Percentiles rank a stretch among this genome's conserved stretches.
These are phyloP conservation scores for Lyophyllum semitale DNA, from an alignment of 768 basidiomycete genomes.

Conservation along the genomic window DNA sequence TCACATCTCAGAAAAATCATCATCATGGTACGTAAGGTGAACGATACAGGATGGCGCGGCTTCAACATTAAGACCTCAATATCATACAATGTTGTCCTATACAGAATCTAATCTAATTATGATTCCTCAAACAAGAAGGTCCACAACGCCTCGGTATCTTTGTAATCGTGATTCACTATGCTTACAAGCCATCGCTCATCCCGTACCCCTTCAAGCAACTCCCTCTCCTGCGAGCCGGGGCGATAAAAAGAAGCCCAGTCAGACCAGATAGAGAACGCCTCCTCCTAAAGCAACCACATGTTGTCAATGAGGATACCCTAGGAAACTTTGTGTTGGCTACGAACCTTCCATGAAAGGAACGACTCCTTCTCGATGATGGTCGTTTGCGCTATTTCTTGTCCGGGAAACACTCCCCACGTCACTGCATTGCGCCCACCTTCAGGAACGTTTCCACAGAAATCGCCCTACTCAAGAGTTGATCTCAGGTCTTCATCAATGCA, in stretches of 20 bases:
- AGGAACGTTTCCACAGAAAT: slow-evolving; percentile 76
- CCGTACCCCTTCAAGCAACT: slow-evolving; percentile 70
- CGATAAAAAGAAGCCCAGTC: slow-evolving; percentile 92
- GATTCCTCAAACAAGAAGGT: slow-evolving; percentile 62
- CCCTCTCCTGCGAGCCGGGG: slow-evolving; percentile 70
- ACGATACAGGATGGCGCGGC: too few species aligned
- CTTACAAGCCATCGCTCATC: slow-evolving; percentile 87
- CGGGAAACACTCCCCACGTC: slow-evolving; percentile 98
- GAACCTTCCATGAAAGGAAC: slow-evolving; percentile 95
- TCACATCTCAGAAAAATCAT: neutral
- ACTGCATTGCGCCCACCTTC: slow-evolving; percentile 88
- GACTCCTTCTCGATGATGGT: slow-evolving; percentile 96
- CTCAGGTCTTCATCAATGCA: neutral
- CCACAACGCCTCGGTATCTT: slow-evolving; percentile 79
- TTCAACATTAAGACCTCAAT: neutral
- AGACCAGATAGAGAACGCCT: slow-evolving; percentile 94
- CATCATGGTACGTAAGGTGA: too few species aligned
- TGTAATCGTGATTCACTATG: slow-evolving; percentile 93
- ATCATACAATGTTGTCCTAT: slow-evolving; percentile 8
- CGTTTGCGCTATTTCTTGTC: slow-evolving; percentile 92
- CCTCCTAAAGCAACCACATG: slow-evolving; percentile 59
- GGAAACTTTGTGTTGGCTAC: neutral
- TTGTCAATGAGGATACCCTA: neutral
- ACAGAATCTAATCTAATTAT: slow-evolving; percentile 8
- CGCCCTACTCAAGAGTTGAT: slow-evolving; percentile 54